Percentiles rank a stretch among this genome's conserved stretches.
phyloP scores from a whole-genome alignment of 2,329 filamentous ascomycete genomes.

The Aphanocladium album region DNA sequence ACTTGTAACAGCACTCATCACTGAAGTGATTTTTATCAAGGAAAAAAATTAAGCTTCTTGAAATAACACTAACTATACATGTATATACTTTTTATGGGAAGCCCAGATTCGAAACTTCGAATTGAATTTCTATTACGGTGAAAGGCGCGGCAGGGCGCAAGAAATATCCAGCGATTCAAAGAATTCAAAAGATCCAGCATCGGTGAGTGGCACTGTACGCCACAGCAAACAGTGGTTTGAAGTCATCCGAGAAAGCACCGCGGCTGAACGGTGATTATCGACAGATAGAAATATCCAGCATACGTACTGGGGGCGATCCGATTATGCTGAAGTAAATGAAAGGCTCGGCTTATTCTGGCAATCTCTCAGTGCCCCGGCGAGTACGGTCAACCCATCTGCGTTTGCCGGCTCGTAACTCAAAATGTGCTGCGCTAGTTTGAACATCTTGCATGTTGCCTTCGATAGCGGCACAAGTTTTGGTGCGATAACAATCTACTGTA shows the following conservation, averaged over 20 bases:
- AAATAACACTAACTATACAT: not conserved
- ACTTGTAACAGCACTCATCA: not conserved
- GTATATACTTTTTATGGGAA: not conserved
- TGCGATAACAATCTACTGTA: slow-evolving; percentile 86
- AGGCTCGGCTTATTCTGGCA: not conserved
- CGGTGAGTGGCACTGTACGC: too few relatives aligned
- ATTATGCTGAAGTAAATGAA: not conserved
- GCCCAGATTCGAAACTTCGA: not conserved
- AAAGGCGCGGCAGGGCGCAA: too few relatives aligned
- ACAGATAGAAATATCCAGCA: not conserved
- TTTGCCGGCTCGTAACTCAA: slow-evolving; percentile 85
- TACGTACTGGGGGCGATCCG: not conserved
- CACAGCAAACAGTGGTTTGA: too few relatives aligned
- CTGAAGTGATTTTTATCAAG: not conserved
- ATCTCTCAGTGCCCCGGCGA: slow-evolving; percentile 22
- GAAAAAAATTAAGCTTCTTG: not conserved
- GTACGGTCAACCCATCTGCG: slow-evolving; percentile 63
- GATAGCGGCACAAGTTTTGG: slow-evolving; percentile 81
- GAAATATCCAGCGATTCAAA: not conserved
- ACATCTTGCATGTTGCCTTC: slow-evolving; percentile 73
- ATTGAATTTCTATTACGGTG: not conserved
- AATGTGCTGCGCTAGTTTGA: slow-evolving; percentile 70
- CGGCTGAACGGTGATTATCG: too few relatives aligned
- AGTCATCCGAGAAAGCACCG: too few relatives aligned
- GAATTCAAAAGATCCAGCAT: not conserved